Conservation (phyloP, 2,329 filamentous ascomycete species). For the Hirsutella minnesotensis region DNA sequence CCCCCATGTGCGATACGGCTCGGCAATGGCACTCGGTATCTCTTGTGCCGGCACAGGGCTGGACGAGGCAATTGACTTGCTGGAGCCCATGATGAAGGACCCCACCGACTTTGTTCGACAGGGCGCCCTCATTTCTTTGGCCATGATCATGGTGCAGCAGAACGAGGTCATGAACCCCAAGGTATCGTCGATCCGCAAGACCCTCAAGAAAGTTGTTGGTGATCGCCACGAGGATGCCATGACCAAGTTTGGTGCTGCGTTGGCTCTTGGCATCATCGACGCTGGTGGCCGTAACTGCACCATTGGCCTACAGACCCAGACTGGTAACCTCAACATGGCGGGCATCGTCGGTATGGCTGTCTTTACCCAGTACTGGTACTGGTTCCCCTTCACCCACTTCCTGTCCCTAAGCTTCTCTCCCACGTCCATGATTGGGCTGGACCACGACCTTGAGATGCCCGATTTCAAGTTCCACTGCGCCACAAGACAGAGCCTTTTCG, state of each 20-base stretch:
- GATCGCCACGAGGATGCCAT: constrained; percentile 98
- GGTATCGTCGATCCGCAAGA: constrained; percentile 81
- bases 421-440: constrained; percentile 87
- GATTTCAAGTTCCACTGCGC: constrained; percentile 94
- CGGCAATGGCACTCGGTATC: constrained; percentile 95
- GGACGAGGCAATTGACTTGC: constrained; percentile 88
- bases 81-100: constrained; percentile 99
- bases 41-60: constrained; percentile 93
- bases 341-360: constrained; percentile 96
- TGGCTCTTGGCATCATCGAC: constrained; percentile 94
- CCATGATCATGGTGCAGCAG: constrained; percentile 99
- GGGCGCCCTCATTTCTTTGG: constrained; percentile 82
- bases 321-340: constrained; percentile 96
- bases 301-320: constrained; percentile 93
- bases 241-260: constrained; percentile 94
- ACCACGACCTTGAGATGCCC: constrained; percentile 86
- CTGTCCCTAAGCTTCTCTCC: constrained; percentile 92
- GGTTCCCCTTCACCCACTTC: constrained; percentile 99
- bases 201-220: constrained; percentile 82
- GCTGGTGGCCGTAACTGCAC: constrained; percentile 97
- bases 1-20: constrained; percentile 93
- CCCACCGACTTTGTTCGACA: constrained; percentile 97
- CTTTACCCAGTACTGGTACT: constrained; percentile 99
- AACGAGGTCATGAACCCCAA: constrained; percentile 99
- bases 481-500: constrained; percentile 87